Base-by-base conservation (phyloP, 495 filamentous ascomycete species). In the Chaetomidium leptoderma region DNA sequence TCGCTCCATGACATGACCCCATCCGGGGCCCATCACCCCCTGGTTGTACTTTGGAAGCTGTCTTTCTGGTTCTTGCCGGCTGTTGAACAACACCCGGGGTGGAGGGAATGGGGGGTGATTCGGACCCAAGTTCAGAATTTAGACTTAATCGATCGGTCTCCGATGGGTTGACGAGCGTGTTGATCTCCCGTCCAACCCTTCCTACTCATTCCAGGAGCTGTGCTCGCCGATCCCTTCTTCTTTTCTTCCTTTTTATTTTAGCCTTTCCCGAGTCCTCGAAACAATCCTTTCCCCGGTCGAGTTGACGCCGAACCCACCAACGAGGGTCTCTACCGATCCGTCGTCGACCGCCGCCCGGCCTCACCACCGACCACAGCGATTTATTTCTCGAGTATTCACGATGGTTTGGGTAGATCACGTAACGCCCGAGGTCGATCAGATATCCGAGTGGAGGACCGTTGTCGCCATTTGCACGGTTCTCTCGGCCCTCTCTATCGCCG, bases 391-490 rank as follows among this genome's bases (percentile, higher is more conserved):
- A 14, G 35, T 26, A 5, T 26, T 42, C 58, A 60, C 16, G 36
- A 71, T 69, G 68, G 63, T 32, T 29, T 71, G 68, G 68, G 66
- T 71, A 11, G 51, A 56, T 9, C 59, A 67, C 55, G 68, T 59
- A 30, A 46, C 62, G 23, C 53, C 58, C 24, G 68, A 65, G 58
- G 53, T 68, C 50, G 62, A 69, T 21, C 60, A 49, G 3, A 49
- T 58, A 30, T 70, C 68, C 9, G 51, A 71, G 33, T 71, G 60
- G 47, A 58, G 36, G 27, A 65, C 53, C 14, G 67, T 71, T 37
- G 48, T 71, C 30, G 39, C 58, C 46, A 60, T 71, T 21, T 65
- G 60, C 57, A 30, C 47, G 23, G 55, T 62, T 10, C 46, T 71
- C 6, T 64, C 63, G 11, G 45, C 58, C 14, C 9, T 71, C 5